Base-by-base conservation (phyloP, 257 asterid species). In the Solanum paucissectum region DNA sequence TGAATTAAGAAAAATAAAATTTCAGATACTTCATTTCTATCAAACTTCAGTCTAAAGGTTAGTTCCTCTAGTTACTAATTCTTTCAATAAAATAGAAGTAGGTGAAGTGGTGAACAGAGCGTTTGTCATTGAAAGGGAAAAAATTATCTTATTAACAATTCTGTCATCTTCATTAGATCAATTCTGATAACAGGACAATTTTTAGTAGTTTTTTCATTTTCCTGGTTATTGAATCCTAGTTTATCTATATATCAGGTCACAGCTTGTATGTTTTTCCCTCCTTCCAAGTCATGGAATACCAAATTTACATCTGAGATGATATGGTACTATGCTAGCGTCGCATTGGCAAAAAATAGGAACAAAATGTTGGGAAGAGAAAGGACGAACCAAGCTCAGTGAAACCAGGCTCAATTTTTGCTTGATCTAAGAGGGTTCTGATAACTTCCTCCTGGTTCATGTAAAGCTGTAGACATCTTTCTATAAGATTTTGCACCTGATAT, bases 391-490 rank as follows among this genome's bases (percentile, higher is more conserved):
- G 96, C 90, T 95, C 98, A 12, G 99, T 97, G 92, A 95, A 97
- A 79, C 94, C 95, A 62, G 98, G 98, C 93, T 97, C 99, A 49
- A 97, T 95, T 90, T 95, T 95, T 40, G 99, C 99, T 88, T 95
- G 95, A 83, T 91, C 92, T 86, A 93, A 90, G 89, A 95, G 93
- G 86, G 98, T 94, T 89, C 87, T 93, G 89, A 97, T 94, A 77
- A 95, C 99, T 90, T 97, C 99, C 84, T 88, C 91, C 92, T 94
- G 95, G 90, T 92, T 94, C 99, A 95, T 97, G 95, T 97, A 97
- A 83, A 95, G 98, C 92, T 97, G 99, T 90, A 97, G 98, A 88
- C 99, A 97, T 91, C 98, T 93, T 92, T 96, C 99, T 82, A 96
- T 96, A 77, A 97, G 98, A 90, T 94, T 94, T 87, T 97, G 98